These are phyloP conservation scores for Neonectria punicea DNA, from an alignment of 2,329 filamentous ascomycete species.

Conservation along the genomic window DNA sequence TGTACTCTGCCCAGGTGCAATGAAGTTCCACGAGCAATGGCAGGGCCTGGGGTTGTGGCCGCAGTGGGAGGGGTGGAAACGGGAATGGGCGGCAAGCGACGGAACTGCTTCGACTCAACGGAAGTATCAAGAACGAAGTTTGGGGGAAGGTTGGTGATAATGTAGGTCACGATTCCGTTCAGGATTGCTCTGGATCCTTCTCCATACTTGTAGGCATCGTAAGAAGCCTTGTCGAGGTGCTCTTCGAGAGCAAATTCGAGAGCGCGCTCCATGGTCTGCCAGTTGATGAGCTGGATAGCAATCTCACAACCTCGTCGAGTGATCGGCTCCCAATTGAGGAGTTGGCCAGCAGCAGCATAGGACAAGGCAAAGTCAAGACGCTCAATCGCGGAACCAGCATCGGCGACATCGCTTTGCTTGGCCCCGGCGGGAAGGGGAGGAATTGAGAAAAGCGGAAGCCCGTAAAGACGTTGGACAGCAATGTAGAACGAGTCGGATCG, in stretches of 20 bases:
- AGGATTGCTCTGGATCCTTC: conserved; percentile 66
- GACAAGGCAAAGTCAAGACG: conserved; percentile 68
- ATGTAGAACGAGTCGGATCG: conserved; percentile 66
- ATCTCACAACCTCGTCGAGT: conserved; percentile 68
- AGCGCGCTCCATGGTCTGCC: conserved; percentile 70
- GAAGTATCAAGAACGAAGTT: conserved; percentile 68
- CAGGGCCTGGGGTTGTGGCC: conserved; percentile 10
- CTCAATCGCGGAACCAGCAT: conserved; percentile 54
- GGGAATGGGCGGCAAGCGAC: conserved; percentile 51
- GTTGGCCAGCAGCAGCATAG: conserved; percentile 71
- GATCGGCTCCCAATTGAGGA: conserved; percentile 66
- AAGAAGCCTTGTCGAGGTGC: conserved; percentile 47
- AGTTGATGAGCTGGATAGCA: conserved; percentile 66
- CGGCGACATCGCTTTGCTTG: conserved; percentile 46
- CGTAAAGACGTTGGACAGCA: conserved; percentile 68
- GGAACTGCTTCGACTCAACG: conserved; percentile 51
- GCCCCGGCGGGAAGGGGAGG: conserved; percentile 43
- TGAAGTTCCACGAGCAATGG: conserved; percentile 51
- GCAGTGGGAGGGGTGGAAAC: neutral
- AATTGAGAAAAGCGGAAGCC: conserved; percentile 59
- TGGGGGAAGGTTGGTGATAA: conserved; percentile 67
- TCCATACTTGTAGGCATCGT: conserved; percentile 62
- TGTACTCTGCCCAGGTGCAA: conserved; percentile 51
- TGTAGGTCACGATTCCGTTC: conserved; percentile 65
- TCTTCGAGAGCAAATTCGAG: conserved; percentile 67